Evolutionary conservation across 352 stramenopile genomes (phyloP), one percentile per base, ranked within the genome.

Genomic region (Pythium aristosporum): DNA sequence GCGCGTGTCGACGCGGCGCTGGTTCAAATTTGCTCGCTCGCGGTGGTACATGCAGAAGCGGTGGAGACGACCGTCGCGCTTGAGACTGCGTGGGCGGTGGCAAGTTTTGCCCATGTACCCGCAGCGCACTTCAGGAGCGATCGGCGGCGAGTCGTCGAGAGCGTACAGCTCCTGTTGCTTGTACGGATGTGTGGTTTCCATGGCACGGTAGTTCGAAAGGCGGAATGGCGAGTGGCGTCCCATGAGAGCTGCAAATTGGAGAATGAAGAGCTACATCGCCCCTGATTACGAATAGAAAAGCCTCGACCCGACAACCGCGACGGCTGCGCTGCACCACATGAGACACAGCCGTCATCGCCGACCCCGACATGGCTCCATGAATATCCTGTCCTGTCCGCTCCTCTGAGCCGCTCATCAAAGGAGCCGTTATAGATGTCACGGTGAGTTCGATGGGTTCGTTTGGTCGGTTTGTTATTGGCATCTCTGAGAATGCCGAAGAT

Each of bases 31-130:
- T 53, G 84, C 84, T 21, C 79, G 80, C 55, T 79, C 77, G 28
- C 84, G 82, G 56, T 93, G 84, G 42, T 78, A 79, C 39, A 90
- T 79, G 65, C 84, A 93, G 48, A 93, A 79, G 47, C 82, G 87
- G 67, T 93, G 84, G 28, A 89, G 57, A 25, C 86, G 76, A 0
- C 84, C 84, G 59, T 90, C 85, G 59, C 87, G 75, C 61, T 93
- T 93, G 21, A 90, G 66, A 11, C 74, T 83, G 4, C 84, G 84
- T 41, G 73, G 57, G 65, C 79, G 86, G 53, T 81, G 77, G 74
- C 84, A 92, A 30, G 74, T 70, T 53, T 86, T 88, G 71, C 80
- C 89, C 20, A 79, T 80, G 63, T 92, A 92, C 30, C 79, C 77
- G 49, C 84, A 92, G n/a, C 69, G 67, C 46, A 81, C 62, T 25